phyloP scores from a whole-genome alignment of 352 stramenopile species.

The Globisporangium irregulare region DNA sequence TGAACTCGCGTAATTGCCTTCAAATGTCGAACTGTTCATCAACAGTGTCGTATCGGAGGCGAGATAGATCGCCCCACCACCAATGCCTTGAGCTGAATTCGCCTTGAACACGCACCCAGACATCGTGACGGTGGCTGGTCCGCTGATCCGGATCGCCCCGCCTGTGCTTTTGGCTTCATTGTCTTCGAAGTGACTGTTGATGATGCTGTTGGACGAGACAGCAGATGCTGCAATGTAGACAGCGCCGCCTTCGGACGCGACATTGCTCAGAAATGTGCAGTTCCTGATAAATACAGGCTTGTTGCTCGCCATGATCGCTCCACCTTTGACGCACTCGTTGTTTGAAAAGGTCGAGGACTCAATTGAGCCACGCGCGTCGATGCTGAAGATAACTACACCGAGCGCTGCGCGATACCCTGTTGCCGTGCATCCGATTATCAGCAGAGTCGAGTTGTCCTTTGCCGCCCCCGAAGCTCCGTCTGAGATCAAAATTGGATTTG shows the following conservation, averaged over 20 bases:
- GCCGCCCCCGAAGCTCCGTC: conserved; percentile 15
- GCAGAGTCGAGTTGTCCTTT: conserved; percentile 19
- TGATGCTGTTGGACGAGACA: neutral
- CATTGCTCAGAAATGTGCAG: conserved; percentile 15
- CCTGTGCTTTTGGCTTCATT: conserved; percentile 16
- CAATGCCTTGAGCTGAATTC: conserved; percentile 2
- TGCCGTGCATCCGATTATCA: conserved; percentile 1
- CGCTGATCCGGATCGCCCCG: conserved; percentile 7
- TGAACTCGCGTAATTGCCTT: conserved; percentile 1
- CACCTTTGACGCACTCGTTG: conserved; percentile 15
- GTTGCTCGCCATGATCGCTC: conserved; percentile 6
- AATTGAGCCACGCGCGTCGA: conserved; percentile 12
- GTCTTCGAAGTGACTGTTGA: conserved; percentile 14
- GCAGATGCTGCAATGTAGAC: conserved; percentile 6
- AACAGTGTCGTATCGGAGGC: neutral
- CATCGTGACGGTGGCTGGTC: neutral
- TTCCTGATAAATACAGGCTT: conserved; percentile 14
- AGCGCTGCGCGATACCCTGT: conserved; percentile 8
- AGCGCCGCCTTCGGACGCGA: conserved; percentile 16
- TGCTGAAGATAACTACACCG: conserved; percentile 8
- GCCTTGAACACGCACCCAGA: neutral
- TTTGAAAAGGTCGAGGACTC: conserved; percentile 15
- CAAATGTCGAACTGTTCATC: neutral
- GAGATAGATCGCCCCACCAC: conserved; percentile 3
- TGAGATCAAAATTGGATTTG: conserved; percentile 12